A percentile compares a stretch with the other conserved stretches of the same genome.
phyloP scores from a whole-genome alignment of 768 basidiomycete genomes.

The Psilocybe subaeruginosa region DNA sequence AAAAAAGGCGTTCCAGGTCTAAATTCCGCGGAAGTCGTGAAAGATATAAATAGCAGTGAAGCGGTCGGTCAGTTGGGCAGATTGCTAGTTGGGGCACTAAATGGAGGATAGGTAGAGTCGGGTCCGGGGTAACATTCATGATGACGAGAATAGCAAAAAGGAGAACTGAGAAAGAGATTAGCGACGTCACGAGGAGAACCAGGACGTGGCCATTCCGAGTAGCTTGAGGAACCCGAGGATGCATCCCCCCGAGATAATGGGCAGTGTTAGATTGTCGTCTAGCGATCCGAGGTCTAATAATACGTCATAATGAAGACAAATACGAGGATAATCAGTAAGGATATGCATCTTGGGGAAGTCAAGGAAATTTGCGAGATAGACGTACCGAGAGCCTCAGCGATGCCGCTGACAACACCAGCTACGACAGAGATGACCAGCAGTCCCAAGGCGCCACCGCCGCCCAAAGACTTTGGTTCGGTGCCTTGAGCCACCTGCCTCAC shows the following conservation, averaged over 20 bases:
- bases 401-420: conserved; percentile 78
- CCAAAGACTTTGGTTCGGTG: conserved; percentile 14
- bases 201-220: conserved; percentile 34
- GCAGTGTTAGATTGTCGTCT: conserved; percentile 91
- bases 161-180: neutral
- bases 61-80: neutral
- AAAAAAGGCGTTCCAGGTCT: neutral
- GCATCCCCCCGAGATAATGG: conserved; percentile 81
- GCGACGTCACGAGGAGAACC: conserved; percentile 15
- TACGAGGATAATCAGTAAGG: neutral
- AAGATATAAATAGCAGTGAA: neutral
- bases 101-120: neutral
- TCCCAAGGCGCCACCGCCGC: conserved; percentile 48
- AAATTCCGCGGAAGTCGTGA: neutral
- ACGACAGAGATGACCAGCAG: conserved; percentile 59
- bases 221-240: conserved; percentile 46
- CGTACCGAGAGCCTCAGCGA: conserved; percentile 90
- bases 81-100: neutral
- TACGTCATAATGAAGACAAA: neutral
- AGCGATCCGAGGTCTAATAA: conserved; percentile 74
- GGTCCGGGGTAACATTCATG: neutral
- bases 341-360: conserved; percentile 7
- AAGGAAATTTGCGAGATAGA: conserved; percentile 16
- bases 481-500: conserved; percentile 33
- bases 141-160: neutral